A percentile compares a stretch with the other conserved stretches of the same genome.
phyloP scores from a whole-genome alignment of 1,139 yeast genomes.

The Blastobotrys elegans region DNA sequence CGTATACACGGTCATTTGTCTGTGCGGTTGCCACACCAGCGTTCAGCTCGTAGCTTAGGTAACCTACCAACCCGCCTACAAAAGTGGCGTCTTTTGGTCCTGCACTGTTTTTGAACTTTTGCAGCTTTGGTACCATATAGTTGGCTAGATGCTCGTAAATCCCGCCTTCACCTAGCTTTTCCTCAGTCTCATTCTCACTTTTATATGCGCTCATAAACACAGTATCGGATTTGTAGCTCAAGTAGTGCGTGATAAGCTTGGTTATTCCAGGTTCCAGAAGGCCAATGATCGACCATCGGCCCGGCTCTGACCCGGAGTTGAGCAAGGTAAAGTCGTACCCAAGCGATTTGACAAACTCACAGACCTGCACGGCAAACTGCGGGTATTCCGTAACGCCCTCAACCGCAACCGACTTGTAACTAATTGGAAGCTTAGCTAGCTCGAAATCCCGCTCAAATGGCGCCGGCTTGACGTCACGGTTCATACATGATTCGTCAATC shows the following conservation, averaged over 20 bases:
- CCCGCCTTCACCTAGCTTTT: conserved; percentile 18
- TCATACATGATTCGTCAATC: conserved; percentile 13
- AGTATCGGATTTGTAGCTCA: conserved; percentile 25
- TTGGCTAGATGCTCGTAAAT: conserved; percentile 50
- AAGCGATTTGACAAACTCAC: conserved; percentile 39
- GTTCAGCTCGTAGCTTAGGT: conserved; percentile 70
- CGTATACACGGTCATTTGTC: conserved; percentile 34
- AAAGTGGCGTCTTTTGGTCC: conserved; percentile 51
- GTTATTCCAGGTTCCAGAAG: conserved; percentile 52
- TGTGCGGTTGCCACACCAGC: conserved; percentile 6
- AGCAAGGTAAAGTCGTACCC: conserved; percentile 49
- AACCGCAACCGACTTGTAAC: neutral
- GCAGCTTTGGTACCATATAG: conserved; percentile 43
- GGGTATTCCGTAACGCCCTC: conserved; percentile 3
- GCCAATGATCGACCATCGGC: conserved; percentile 85
- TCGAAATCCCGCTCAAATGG: conserved; percentile 9
- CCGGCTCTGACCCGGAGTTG: conserved; percentile 75
- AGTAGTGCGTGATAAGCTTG: conserved; percentile 62
- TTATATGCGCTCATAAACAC: conserved; percentile 33
- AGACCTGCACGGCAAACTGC: conserved; percentile 39
- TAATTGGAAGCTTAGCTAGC: neutral
- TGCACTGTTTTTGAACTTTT: conserved; percentile 24
- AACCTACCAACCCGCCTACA: conserved; percentile 83
- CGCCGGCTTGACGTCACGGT: conserved; percentile 26
- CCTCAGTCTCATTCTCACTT: conserved; percentile 3